Base-by-base conservation (phyloP, 2,329 filamentous ascomycete species). In the Podosphaera fusca region DNA sequence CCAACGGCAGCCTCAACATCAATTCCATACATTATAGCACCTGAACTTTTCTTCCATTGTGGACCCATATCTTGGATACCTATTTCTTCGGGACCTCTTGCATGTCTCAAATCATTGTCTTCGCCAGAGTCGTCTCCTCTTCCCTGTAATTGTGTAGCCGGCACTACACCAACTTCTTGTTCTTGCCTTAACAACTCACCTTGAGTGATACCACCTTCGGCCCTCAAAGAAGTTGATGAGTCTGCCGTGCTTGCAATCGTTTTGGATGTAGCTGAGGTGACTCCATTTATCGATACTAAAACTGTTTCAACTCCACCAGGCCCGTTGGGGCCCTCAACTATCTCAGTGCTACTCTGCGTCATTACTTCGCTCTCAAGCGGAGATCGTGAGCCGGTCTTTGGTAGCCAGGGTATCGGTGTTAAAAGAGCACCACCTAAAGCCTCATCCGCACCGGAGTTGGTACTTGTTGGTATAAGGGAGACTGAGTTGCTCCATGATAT, bases 371-470 rank as follows among this genome's bases (percentile, higher is more conserved):
- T 72, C 64, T 82, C 78, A 12, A 77, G 58, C 73, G 73, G 47
- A 69, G 68, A 60, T 69, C 69, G 36, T 42, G 57, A 58, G 9
- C 63, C 57, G 68, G 58, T 66, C 46, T 72, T 69, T 33, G 70
- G 74, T 55, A 96, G 72, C 92, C 92, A 98, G 0, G 89, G 86
- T 58, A 98, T 96, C 0, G 90, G 92, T 0, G 90, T 96, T 55
- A 98, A 74, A 21, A 95, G 74, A 0, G 92, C 92, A 5, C 92
- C 92, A 30, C 90, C 90, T 1, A 96, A 73, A 10, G 84, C 84
- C 67, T 95, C 90, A 64, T 96, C 90, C 54, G 85, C 87, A 1
- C 87, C 89, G 5, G 90, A 72, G 0, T 70, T 67, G 10, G 72
- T 69, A 7, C 68, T 2, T 67, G 66, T 46, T 1, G 67, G 62